A percentile compares a stretch with the other conserved stretches of the same genome.
These are phyloP conservation scores for Penicillium bovifimosum DNA, from an alignment of 495 filamentous ascomycete species.

Conservation along the genomic window DNA sequence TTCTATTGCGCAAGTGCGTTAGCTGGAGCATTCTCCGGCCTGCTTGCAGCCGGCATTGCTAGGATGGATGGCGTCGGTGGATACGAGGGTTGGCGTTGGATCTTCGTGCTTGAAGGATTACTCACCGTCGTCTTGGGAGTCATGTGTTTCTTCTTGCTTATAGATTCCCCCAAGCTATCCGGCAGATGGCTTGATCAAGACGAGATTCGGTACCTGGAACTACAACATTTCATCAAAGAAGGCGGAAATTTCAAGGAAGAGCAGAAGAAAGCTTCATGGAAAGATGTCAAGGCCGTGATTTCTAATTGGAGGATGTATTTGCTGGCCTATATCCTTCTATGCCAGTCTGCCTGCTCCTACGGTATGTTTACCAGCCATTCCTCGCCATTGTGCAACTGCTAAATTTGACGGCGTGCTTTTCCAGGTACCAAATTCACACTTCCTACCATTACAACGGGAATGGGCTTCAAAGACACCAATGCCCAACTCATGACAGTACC, in stretches of 20 bases:
- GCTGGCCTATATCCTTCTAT: conserved; percentile 24
- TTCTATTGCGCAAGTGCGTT: conserved; percentile 57
- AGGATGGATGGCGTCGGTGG: conserved; percentile 59
- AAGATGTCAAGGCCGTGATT: conserved; percentile 19
- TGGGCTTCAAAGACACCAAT: conserved; percentile 27
- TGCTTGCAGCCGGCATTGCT: conserved; percentile 62
- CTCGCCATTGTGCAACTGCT: too few relatives aligned
- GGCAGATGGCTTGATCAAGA: conserved; percentile 18
- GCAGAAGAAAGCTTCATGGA: conserved; percentile 11
- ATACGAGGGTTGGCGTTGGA: conserved; percentile 66
- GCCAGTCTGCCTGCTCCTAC: conserved; percentile 25
- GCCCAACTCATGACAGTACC: conserved; percentile 31
- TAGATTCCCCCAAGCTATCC: conserved; percentile 22
- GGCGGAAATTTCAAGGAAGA: conserved; percentile 24
- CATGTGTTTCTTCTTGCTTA: conserved; percentile 47
- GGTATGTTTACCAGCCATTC: conserved; percentile 6
- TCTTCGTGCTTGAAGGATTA: conserved; percentile 61
- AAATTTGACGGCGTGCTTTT: not conserved
- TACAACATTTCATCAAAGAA: conserved; percentile 28
- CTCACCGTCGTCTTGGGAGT: conserved; percentile 52
- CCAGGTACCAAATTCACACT: conserved; percentile 28
- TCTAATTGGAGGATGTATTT: conserved; percentile 27
- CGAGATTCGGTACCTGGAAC: conserved; percentile 25
- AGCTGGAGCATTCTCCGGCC: conserved; percentile 61
- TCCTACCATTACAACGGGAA: conserved; percentile 26